phyloP scores from a whole-genome alignment of 2,329 filamentous ascomycete genomes.

The Penicillium griseofulvum region DNA sequence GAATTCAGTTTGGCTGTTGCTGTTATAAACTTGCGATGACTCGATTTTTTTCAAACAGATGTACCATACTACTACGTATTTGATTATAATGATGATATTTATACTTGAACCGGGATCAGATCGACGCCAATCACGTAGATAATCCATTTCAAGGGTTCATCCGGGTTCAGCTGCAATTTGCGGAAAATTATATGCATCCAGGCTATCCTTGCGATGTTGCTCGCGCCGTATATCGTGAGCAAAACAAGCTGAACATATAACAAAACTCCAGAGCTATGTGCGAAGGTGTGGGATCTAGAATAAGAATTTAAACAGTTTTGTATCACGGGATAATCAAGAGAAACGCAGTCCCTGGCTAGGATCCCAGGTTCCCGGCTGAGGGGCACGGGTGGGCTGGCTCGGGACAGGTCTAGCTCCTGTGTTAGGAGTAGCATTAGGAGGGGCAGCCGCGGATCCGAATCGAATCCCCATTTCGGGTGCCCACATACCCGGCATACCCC shows the following conservation, averaged over 20 bases:
- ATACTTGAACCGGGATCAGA: background rate
- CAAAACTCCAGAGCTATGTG: constrained; percentile 3
- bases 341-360: constrained; percentile 59
- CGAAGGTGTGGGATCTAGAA: background rate
- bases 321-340: constrained; percentile 26
- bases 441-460: constrained; percentile 56
- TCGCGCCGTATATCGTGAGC: background rate
- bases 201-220: background rate
- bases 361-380: constrained; percentile 55
- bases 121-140: background rate
- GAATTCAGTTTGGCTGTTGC: background rate
- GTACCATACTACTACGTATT: background rate
- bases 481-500: constrained; percentile 61
- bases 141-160: background rate
- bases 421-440: constrained; percentile 25
- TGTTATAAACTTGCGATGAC: background rate
- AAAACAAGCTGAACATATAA: background rate
- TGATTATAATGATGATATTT: background rate
- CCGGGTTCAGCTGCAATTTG: background rate
- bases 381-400: constrained; percentile 12
- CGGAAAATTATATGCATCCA: background rate
- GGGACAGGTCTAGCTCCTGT: constrained; percentile 21
- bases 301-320: background rate
- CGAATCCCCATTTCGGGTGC: constrained; percentile 76
- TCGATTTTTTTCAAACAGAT: background rate